Evolutionary conservation across 441 rosid genomes (phyloP).

Genomic region (Adansonia grandidieri): DNA sequence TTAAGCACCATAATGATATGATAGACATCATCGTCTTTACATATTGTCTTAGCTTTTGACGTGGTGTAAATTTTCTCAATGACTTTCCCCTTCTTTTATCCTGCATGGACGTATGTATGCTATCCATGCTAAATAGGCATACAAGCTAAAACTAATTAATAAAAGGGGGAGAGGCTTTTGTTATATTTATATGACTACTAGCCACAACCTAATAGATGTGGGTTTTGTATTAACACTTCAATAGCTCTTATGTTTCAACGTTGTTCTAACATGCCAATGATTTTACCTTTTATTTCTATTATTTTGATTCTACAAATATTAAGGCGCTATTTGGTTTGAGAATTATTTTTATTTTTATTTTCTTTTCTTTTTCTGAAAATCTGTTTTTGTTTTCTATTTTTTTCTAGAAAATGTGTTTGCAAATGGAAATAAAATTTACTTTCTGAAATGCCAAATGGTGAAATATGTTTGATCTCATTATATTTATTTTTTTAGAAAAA

Average conservation of each 20-base stretch:
- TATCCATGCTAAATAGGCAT: not conserved
- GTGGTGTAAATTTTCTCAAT: not conserved
- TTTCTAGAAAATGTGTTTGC: not conserved
- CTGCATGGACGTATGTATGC: constrained; percentile 1
- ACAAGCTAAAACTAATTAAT: not conserved
- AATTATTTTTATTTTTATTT: not conserved
- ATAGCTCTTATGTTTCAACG: not conserved
- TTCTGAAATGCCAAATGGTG: constrained; percentile 1
- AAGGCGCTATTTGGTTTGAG: not conserved
- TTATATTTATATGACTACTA: constrained; percentile 1
- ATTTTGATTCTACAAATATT: not conserved
- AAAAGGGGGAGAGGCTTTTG: constrained; percentile 5
- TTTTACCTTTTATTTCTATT: not conserved
- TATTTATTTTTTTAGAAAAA: not conserved
- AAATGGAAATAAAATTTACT: not conserved
- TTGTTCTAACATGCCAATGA: not conserved
- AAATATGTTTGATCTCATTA: not conserved
- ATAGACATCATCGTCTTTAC: not conserved
- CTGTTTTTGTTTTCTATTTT: not conserved
- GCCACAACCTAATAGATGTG: not conserved
- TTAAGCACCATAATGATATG: constrained; percentile 1
- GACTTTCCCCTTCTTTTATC: not conserved
- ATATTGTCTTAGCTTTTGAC: not conserved
- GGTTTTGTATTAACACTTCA: not conserved
- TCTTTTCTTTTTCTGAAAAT: not conserved